Conservation (phyloP, 2,329 filamentous ascomycete species). For the Alternaria viburni region DNA sequence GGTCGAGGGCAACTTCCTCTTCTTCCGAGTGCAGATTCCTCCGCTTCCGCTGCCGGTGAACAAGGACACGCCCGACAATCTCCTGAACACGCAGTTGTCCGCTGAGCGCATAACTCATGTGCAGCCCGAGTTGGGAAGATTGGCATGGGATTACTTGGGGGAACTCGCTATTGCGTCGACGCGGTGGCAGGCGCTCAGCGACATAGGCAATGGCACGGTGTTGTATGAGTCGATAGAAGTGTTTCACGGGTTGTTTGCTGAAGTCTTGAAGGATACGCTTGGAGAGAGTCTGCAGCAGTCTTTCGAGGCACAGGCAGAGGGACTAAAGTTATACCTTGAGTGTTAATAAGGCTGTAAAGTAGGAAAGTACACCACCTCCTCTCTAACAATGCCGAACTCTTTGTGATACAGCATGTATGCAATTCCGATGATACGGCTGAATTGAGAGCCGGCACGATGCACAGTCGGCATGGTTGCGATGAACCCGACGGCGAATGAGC, state of each 20-base stretch:
- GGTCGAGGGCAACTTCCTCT: conserved; percentile 27
- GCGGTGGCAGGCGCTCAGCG: conserved; percentile 39
- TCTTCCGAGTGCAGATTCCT: conserved; percentile 39
- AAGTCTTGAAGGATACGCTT: conserved; percentile 15
- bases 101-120: conserved; percentile 39
- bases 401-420: background rate
- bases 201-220: conserved; percentile 28
- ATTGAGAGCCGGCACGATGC: background rate
- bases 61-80: conserved; percentile 33
- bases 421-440: background rate
- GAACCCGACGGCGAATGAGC: background rate
- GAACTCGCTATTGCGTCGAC: conserved; percentile 22
- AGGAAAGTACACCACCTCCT: background rate
- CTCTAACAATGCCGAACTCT: background rate
- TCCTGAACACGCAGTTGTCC: conserved; percentile 27
- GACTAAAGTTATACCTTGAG: conserved; percentile 30
- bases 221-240: conserved; percentile 43
- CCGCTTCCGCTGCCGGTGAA: conserved; percentile 37
- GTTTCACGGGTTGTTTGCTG: conserved; percentile 27
- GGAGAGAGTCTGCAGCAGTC: conserved; percentile 27
- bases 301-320: conserved; percentile 38
- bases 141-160: conserved; percentile 33
- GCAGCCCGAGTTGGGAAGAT: conserved; percentile 28
- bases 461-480: background rate
- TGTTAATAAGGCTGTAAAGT: background rate